These are phyloP conservation scores for Aspergillus spinulosporus DNA, from an alignment of 2,329 filamentous ascomycete species.

Conservation along the genomic window DNA sequence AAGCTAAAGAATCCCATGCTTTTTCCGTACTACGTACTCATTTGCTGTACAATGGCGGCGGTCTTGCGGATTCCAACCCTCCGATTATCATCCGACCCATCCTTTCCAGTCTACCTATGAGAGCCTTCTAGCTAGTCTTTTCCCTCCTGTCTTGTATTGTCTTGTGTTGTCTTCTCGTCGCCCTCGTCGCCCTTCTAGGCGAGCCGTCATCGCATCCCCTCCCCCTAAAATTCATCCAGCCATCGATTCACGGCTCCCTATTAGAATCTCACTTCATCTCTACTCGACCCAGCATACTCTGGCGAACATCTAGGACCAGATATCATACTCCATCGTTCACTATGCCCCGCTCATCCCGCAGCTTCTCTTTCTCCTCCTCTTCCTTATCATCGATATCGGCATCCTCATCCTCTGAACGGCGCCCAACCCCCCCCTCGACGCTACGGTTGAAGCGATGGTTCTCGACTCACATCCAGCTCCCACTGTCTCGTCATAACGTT, in stretches of 20 bases:
- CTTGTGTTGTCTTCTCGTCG: background rate
- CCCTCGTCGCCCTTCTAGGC: too few relatives aligned
- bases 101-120: background rate
- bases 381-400: background rate
- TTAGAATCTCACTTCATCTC: background rate
- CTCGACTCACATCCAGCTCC: background rate
- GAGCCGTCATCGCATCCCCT: too few relatives aligned
- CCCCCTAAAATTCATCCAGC: background rate
- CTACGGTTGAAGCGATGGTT: constrained; percentile 4
- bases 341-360: background rate
- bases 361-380: background rate
- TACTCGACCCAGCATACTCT: background rate
- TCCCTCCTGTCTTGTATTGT: background rate
- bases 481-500: background rate
- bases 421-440: background rate
- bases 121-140: background rate
- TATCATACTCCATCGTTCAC: background rate
- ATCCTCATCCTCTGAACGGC: background rate
- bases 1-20: background rate
- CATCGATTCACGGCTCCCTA: background rate
- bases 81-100: background rate
- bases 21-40: constrained; percentile 1
- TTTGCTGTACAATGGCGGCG: background rate
- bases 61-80: background rate
- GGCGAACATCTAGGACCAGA: too few relatives aligned